Percentiles rank a stretch among this genome's conserved stretches.
phyloP scores from a whole-genome alignment of 108 stramenopile species.

The Seminavis robusta region DNA sequence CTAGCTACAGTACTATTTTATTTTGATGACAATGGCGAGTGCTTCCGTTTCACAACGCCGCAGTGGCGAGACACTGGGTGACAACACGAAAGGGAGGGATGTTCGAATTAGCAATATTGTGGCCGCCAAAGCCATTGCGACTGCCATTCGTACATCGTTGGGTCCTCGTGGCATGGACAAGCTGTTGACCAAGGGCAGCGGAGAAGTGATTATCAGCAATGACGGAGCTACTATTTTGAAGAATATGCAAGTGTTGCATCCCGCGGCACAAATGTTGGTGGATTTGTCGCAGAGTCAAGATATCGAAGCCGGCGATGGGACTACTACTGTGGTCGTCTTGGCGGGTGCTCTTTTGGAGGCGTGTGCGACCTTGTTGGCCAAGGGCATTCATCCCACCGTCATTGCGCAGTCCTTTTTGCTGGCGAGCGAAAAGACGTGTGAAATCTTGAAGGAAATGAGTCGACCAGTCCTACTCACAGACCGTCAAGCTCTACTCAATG shows the following conservation, averaged over 20 bases:
- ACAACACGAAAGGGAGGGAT: slow-evolving; percentile 91
- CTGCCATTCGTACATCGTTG: slow-evolving; percentile 93
- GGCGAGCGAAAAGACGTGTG: slow-evolving; percentile 63
- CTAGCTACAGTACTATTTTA: no score
- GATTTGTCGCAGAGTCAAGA: slow-evolving; percentile 97
- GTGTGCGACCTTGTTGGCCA: slow-evolving; percentile 71
- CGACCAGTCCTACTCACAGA: slow-evolving; percentile 83
- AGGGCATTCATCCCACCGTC: slow-evolving; percentile 97
- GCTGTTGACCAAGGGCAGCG: slow-evolving; percentile 91
- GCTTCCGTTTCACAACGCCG: no score
- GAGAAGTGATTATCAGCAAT: slow-evolving; percentile 97
- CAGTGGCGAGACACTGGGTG: slow-evolving; percentile 85
- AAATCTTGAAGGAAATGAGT: slow-evolving; percentile 59
- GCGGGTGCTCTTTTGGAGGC: slow-evolving; percentile 96
- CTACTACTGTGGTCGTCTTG: slow-evolving; percentile 94
- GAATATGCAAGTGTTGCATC: slow-evolving; percentile 98
- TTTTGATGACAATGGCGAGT: no score
- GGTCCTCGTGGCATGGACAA: slow-evolving; percentile 99
- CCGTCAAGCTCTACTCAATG: slow-evolving; percentile 81
- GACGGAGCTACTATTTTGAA: slow-evolving; percentile 98
- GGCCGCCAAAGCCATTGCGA: slow-evolving; percentile 97
- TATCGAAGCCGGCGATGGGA: slow-evolving; percentile 97
- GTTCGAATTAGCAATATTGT: slow-evolving; percentile 96
- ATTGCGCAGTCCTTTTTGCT: slow-evolving; percentile 90
- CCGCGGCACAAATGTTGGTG: slow-evolving; percentile 99